These are phyloP conservation scores for Protostelium mycophagum DNA, from an alignment of 78 protist genomes.

Conservation along the genomic window DNA sequence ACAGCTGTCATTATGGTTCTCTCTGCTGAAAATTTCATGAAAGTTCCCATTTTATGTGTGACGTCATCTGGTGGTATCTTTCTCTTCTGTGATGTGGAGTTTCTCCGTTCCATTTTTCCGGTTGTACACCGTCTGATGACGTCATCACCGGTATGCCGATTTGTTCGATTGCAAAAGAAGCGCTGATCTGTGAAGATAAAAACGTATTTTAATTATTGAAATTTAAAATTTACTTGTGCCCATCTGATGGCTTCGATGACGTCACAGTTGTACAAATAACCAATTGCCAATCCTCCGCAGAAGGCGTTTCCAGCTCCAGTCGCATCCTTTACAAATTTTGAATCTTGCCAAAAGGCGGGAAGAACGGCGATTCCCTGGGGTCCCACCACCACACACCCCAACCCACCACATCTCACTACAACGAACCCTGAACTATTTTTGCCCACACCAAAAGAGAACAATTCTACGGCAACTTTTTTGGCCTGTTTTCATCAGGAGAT, in stretches of 20 bases:
- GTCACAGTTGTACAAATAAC: neutral
- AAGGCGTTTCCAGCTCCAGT: neutral
- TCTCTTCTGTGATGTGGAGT: too few species aligned
- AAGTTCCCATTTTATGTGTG: too few species aligned
- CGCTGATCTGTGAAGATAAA: neutral
- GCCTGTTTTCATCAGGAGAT: too few species aligned
- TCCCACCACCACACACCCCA: neutral
- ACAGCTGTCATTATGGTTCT: too few species aligned
- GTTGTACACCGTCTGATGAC: too few species aligned
- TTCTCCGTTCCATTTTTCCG: too few species aligned
- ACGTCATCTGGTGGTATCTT: too few species aligned
- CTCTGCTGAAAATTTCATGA: too few species aligned
- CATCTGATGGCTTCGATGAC: neutral
- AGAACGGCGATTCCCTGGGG: neutral
- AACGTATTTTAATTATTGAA: neutral
- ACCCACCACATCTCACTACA: neutral
- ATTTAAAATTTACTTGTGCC: neutral
- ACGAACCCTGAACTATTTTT: neutral
- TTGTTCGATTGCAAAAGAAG: neutral
- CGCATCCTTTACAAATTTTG: neutral
- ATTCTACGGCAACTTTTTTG: neutral
- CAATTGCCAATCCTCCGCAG: neutral
- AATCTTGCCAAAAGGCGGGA: neutral
- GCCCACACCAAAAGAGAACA: neutral
- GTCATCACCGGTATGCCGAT: neutral